phyloP scores from a whole-genome alignment of 1,139 yeast species.

The Debaryomyces coudertii region DNA sequence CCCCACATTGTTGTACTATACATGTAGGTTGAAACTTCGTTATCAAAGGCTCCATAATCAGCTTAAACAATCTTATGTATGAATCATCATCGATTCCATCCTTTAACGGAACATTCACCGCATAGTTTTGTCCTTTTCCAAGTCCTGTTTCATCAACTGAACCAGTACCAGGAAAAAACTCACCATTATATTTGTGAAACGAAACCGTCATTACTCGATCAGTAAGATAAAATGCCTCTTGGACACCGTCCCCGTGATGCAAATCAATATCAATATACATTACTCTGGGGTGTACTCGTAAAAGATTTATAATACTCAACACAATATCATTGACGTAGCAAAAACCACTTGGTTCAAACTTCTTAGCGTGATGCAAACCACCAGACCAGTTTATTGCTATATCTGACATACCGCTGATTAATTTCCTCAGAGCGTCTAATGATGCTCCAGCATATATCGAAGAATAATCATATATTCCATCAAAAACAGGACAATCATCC shows the following conservation, averaged over 20 bases:
- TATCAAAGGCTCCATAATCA: conserved; percentile 85
- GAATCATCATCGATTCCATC: conserved; percentile 97
- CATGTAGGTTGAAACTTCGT: conserved; percentile 86
- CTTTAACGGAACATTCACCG: conserved; percentile 89
- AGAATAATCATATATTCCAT: conserved; percentile 88
- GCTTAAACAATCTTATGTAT: conserved; percentile 74
- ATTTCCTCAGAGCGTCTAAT: conserved; percentile 85
- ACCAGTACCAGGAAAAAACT: conserved; percentile 97
- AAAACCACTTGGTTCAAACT: conserved; percentile 91
- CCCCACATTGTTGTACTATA: conserved; percentile 95
- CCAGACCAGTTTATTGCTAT: conserved; percentile 98
- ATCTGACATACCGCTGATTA: conserved; percentile 84
- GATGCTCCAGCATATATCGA: conserved; percentile 90
- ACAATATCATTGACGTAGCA: conserved; percentile 96
- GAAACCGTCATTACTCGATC: conserved; percentile 96
- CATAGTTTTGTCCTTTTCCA: conserved; percentile 83
- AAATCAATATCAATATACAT: conserved; percentile 92
- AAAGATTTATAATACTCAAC: conserved; percentile 75
- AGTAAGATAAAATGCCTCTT: conserved; percentile 93
- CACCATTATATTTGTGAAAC: conserved; percentile 93
- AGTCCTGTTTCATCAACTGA: conserved; percentile 84
- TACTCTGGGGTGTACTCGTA: conserved; percentile 88
- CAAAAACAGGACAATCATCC: conserved; percentile 97
- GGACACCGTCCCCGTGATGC: conserved; percentile 98
- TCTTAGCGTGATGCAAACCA: conserved; percentile 96